Evolutionary conservation across 108 stramenopile genomes (phyloP).

Genomic region (Nitzschia sp.): DNA sequence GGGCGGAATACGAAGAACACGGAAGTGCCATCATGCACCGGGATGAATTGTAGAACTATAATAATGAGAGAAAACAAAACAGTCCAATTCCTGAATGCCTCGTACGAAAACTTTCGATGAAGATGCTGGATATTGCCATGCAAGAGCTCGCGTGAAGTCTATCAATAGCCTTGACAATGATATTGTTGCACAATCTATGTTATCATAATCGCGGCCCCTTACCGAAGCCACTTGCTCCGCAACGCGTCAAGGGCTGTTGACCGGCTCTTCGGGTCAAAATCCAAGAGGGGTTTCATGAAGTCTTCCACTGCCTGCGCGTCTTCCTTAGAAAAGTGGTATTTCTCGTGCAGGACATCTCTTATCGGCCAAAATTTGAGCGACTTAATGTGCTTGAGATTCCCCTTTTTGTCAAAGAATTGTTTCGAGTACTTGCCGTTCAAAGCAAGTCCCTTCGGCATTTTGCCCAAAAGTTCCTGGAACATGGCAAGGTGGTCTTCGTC

Average conservation of each 20-base stretch:
- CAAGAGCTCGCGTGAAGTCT: no score
- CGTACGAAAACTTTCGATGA: constrained; percentile 1
- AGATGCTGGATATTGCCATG: background rate
- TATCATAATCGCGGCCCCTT: background rate
- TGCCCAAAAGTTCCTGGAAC: constrained; percentile 97
- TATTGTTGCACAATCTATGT: no score
- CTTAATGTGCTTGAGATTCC: constrained; percentile 96
- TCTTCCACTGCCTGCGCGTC: constrained; percentile 85
- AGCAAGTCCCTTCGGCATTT: constrained; percentile 92
- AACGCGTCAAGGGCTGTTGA: constrained; percentile 84
- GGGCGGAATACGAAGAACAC: constrained; percentile 93
- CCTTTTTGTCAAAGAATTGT: constrained; percentile 95
- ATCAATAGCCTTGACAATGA: no score
- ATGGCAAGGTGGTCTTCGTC: constrained; percentile 99
- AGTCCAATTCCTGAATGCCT: background rate
- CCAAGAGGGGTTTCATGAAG: constrained; percentile 85
- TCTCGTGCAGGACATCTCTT: constrained; percentile 89
- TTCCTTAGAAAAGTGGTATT: constrained; percentile 83
- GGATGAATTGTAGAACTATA: constrained; percentile 55
- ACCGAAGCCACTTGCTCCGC: constrained; percentile 81
- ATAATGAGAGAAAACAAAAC: background rate
- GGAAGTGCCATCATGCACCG: constrained; percentile 84
- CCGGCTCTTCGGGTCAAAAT: constrained; percentile 83
- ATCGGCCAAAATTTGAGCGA: constrained; percentile 97
- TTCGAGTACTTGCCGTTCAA: constrained; percentile 89